These are phyloP conservation scores for Thielaviopsis cerberus DNA, from an alignment of 2,329 filamentous ascomycete genomes.

Conservation along the genomic window DNA sequence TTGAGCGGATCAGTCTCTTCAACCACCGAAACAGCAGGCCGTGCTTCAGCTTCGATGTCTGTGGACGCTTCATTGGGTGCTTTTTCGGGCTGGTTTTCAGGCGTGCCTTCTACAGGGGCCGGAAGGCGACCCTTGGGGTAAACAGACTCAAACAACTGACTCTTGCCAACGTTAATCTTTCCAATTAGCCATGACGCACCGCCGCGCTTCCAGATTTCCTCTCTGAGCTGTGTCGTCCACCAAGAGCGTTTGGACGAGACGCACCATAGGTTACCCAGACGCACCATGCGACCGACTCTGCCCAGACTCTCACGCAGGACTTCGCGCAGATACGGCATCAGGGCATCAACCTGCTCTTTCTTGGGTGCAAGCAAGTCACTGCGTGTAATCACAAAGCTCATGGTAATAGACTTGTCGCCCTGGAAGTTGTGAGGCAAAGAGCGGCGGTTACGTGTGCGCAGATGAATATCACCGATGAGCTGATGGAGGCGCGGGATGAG, in stretches of 20 bases:
- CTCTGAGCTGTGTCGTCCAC: slow-evolving; percentile 78
- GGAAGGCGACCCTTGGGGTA: slow-evolving; percentile 51
- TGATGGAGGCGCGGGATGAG: slow-evolving; percentile 59
- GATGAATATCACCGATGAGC: slow-evolving; percentile 49
- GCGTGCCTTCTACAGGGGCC: too few species aligned
- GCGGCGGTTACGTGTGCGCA: slow-evolving; percentile 66
- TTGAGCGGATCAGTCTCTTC: slow-evolving; percentile 17
- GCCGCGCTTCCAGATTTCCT: slow-evolving; percentile 66
- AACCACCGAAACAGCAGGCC: slow-evolving; percentile 12
- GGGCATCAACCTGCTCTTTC: slow-evolving; percentile 62
- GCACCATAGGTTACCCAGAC: slow-evolving; percentile 72
- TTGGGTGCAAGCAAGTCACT: slow-evolving; percentile 70
- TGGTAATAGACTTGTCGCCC: slow-evolving; percentile 49
- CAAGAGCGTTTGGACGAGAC: slow-evolving; percentile 74
- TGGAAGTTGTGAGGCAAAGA: slow-evolving; percentile 48
- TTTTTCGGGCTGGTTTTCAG: too few species aligned
- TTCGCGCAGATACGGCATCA: slow-evolving; percentile 71
- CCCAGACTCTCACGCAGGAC: slow-evolving; percentile 64
- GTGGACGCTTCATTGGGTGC: neutral
- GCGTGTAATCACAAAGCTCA: slow-evolving; percentile 82
- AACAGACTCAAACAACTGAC: slow-evolving; percentile 68
- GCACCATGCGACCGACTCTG: slow-evolving; percentile 44
- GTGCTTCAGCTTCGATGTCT: neutral
- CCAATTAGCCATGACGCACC: slow-evolving; percentile 91
- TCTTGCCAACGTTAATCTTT: slow-evolving; percentile 97